These are phyloP conservation scores for Neurospora sp. DNA, from an alignment of 495 filamentous ascomycete species.

Conservation along the genomic window DNA sequence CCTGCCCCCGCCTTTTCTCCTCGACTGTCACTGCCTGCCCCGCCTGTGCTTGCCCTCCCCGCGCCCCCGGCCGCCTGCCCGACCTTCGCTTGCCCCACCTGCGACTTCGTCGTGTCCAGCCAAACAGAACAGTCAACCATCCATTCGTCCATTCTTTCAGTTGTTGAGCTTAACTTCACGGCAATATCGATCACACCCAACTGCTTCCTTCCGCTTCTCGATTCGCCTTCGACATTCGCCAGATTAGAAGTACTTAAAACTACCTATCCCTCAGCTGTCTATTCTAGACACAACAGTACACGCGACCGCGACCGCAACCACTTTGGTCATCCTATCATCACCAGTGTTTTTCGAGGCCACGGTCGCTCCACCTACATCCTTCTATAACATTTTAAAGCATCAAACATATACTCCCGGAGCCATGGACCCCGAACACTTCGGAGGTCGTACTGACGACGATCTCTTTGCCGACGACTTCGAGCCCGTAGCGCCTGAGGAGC, in stretches of 20 bases:
- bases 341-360: neutral
- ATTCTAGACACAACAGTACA: neutral
- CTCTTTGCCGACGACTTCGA: constrained; percentile 43
- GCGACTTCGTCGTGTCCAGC: neutral
- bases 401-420: neutral
- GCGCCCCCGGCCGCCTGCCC: neutral
- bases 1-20: neutral
- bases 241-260: neutral
- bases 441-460: constrained; percentile 41
- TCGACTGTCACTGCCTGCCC: neutral
- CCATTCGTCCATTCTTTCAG: neutral
- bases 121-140: neutral
- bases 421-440: constrained; percentile 35
- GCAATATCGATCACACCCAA: neutral
- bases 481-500: constrained; percentile 20
- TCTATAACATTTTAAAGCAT: neutral
- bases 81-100: neutral
- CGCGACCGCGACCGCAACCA: neutral
- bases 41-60: neutral
- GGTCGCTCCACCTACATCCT: neutral
- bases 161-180: neutral
- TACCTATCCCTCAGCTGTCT: neutral
- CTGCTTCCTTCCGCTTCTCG: neutral
- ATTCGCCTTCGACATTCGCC: neutral
- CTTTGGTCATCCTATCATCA: neutral